Evolutionary conservation across 163 green algal species (phyloP).

Genomic region (Prototheca wickerhamii): DNA sequence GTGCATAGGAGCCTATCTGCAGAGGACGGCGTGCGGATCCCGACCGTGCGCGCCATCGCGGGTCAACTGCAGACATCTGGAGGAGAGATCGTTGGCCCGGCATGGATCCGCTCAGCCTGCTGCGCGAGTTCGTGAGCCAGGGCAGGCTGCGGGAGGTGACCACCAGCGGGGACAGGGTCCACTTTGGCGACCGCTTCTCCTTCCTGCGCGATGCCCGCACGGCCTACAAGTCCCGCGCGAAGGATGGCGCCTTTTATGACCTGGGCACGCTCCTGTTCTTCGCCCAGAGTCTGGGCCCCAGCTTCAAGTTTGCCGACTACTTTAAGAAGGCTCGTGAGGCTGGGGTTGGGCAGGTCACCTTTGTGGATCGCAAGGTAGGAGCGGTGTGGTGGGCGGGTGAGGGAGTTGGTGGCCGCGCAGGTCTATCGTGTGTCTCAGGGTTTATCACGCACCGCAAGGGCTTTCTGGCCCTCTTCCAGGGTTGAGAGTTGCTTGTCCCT

Average conservation of each 20-base stretch:
- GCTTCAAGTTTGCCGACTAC: conserved; percentile 37
- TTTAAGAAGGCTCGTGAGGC: conserved; percentile 33
- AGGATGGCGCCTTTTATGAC: conserved; percentile 41
- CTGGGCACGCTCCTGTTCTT: conserved; percentile 48
- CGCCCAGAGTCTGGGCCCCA: conserved; percentile 16
- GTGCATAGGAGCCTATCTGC: no score
- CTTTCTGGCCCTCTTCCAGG: no score
- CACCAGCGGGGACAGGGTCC: conserved; percentile 5
- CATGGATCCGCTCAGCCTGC: conserved; percentile 26
- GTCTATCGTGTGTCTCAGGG: no score
- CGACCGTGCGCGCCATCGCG: no score
- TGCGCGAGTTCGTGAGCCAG: conserved; percentile 19
- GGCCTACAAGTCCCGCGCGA: conserved; percentile 40
- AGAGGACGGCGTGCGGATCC: no score
- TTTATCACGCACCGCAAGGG: no score
- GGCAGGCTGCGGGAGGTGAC: conserved; percentile 13
- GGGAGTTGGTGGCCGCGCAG: no score
- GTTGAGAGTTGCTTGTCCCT: no score
- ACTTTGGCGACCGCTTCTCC: conserved; percentile 18
- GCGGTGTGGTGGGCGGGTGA: no score
- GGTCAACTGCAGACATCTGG: no score
- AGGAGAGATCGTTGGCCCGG: background rate
- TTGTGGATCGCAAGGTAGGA: conserved; percentile 44
- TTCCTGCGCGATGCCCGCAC: conserved; percentile 24
- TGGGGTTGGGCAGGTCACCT: conserved; percentile 29